Conservation (phyloP, 495 filamentous ascomycete genomes). For the Daldinia childiae region DNA sequence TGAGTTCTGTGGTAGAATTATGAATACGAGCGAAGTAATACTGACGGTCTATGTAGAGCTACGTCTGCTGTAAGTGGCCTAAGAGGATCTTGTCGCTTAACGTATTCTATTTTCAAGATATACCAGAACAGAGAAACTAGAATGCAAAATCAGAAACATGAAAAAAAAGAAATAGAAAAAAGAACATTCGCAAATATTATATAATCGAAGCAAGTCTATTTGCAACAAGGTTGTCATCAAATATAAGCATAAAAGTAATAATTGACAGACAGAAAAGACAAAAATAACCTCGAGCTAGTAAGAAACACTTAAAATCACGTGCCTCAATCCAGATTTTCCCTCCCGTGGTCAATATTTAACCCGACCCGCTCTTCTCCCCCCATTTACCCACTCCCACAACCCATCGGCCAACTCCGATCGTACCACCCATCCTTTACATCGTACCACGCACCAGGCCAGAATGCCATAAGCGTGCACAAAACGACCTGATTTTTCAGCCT, state of each 20-base stretch:
- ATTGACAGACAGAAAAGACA: background rate
- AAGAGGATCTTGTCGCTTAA: background rate
- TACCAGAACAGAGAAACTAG: background rate
- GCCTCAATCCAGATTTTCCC: background rate
- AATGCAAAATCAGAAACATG: background rate
- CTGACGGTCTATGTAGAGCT: background rate
- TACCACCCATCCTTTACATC: constrained; percentile 24
- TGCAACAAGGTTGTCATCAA: background rate
- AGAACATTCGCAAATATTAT: background rate
- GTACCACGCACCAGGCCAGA: constrained; percentile 40
- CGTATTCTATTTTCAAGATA: background rate
- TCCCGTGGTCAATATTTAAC: constrained; percentile 6
- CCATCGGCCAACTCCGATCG: constrained; percentile 35
- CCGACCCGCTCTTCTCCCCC: constrained; percentile 4
- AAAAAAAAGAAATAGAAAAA: background rate
- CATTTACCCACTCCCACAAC: background rate
- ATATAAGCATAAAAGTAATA: background rate
- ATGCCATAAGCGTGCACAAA: constrained; percentile 30
- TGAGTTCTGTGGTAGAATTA: too few relatives aligned
- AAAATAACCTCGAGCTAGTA: background rate
- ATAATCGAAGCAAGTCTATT: background rate
- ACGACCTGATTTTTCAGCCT: constrained; percentile 23
- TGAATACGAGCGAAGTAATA: background rate
- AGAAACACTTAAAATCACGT: constrained; percentile 15
- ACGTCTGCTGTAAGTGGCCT: background rate